Evolutionary conservation across 2,329 filamentous ascomycete genomes (phyloP).

Genomic region (Beauveria caledonica): DNA sequence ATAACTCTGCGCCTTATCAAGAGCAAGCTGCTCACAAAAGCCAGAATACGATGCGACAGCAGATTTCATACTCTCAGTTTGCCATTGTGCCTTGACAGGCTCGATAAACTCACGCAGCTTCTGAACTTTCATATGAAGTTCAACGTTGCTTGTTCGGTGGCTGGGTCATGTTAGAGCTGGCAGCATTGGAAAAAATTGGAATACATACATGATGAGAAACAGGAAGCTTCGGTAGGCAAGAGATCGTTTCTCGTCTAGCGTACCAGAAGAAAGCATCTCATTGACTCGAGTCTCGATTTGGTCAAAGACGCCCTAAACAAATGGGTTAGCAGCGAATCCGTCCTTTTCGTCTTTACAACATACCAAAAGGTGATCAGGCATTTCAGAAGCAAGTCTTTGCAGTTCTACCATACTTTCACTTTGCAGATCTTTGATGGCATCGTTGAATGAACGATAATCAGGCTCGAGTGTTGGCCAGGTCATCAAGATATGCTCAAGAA

Average conservation of each 20-base stretch:
- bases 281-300: constrained; percentile 76
- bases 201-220: constrained; percentile 74
- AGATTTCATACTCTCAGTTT: constrained; percentile 56
- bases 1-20: constrained; percentile 76
- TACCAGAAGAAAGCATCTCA: constrained; percentile 65
- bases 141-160: constrained; percentile 72
- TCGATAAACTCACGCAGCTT: constrained; percentile 70
- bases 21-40: constrained; percentile 72
- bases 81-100: constrained; percentile 78
- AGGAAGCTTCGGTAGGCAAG: constrained; percentile 84
- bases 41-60: constrained; percentile 65
- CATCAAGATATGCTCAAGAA: constrained; percentile 84
- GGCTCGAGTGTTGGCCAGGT: constrained; percentile 69
- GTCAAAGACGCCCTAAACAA: constrained; percentile 65
- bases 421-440: constrained; percentile 84
- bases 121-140: constrained; percentile 59
- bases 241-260: constrained; percentile 71
- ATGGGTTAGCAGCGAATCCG: constrained; percentile 15
- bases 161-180: constrained; percentile 30
- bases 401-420: constrained; percentile 78
- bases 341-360: constrained; percentile 17
- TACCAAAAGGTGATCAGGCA: constrained; percentile 81
- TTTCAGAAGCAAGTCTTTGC: constrained; percentile 79
- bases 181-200: background rate
- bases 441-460: constrained; percentile 66